Conservation (phyloP, 1,284 basidiomycete species). For the Microbotryum lychnidis-dioicae region DNA sequence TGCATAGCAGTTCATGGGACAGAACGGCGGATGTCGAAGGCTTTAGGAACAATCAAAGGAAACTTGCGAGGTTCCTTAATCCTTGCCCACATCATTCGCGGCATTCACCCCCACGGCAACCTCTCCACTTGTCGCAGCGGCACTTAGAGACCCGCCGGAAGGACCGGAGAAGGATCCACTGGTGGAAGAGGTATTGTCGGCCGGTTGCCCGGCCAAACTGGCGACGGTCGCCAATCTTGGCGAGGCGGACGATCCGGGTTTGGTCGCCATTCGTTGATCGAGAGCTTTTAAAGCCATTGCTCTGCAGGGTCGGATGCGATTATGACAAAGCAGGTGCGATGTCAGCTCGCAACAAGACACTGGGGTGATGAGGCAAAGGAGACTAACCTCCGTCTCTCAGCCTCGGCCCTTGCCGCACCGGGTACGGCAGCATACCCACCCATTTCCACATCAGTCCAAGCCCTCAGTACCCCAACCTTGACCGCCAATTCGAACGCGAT, state of each 20-base stretch:
- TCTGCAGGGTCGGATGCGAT: slow-evolving; percentile 41
- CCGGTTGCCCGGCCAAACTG: too few species aligned
- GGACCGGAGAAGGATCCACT: too few species aligned
- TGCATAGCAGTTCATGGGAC: too few species aligned
- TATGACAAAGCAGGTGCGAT: background rate
- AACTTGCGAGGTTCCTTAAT: too few species aligned
- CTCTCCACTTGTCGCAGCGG: too few species aligned
- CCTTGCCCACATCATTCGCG: too few species aligned
- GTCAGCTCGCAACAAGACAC: slow-evolving; percentile 1
- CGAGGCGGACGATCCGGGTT: slow-evolving; percentile 6
- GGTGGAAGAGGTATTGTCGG: too few species aligned
- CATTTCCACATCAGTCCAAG: slow-evolving; percentile 65
- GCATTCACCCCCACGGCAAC: too few species aligned
- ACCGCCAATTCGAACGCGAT: slow-evolving; percentile 56
- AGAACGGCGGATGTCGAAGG: too few species aligned
- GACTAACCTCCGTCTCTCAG: slow-evolving; percentile 74
- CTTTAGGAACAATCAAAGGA: too few species aligned
- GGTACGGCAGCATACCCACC: slow-evolving; percentile 60
- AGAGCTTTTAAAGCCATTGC: slow-evolving; percentile 91
- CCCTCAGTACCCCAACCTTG: slow-evolving; percentile 60
- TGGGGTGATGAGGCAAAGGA: background rate
- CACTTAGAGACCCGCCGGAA: too few species aligned
- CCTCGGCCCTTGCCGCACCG: slow-evolving; percentile 82
- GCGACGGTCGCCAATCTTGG: too few species aligned
- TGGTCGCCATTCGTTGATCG: slow-evolving; percentile 71